A percentile compares a stretch with the other conserved stretches of the same genome.
These are phyloP conservation scores for Chalaropsis ovoidea DNA, from an alignment of 2,329 filamentous ascomycete genomes.

Conservation along the genomic window DNA sequence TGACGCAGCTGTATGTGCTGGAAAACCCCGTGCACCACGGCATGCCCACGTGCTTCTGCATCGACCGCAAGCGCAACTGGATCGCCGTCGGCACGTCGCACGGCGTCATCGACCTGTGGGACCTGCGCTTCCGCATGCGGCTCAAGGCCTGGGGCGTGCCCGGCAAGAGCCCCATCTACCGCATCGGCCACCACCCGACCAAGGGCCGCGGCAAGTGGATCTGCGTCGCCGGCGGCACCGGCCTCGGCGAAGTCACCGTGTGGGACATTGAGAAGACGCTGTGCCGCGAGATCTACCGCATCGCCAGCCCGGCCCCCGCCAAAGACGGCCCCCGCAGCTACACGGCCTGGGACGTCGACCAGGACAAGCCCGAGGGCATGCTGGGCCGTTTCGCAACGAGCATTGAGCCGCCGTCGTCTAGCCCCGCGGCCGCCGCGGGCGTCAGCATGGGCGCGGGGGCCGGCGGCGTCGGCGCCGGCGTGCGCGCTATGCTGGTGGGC, in stretches of 20 bases:
- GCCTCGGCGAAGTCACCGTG: constrained; percentile 77
- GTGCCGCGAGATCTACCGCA: constrained; percentile 82
- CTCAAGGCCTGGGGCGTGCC: constrained; percentile 82
- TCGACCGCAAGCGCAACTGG: constrained; percentile 82
- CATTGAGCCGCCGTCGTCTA: constrained; percentile 44
- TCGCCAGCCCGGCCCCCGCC: constrained; percentile 29
- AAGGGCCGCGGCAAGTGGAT: constrained; percentile 74
- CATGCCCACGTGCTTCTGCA: constrained; percentile 79
- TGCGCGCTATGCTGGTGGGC: constrained; percentile 64
- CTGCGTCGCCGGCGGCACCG: constrained; percentile 79
- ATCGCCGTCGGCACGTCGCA: constrained; percentile 83
- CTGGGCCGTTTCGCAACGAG: constrained; percentile 72
- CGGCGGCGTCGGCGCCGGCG: too few species aligned
- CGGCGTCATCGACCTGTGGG: constrained; percentile 88
- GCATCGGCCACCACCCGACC: constrained; percentile 66
- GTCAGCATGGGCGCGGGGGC: too few species aligned
- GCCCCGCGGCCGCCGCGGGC: background rate
- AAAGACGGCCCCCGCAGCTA: constrained; percentile 53
- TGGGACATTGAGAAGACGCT: constrained; percentile 90
- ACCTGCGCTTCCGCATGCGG: constrained; percentile 83
- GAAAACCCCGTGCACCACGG: constrained; percentile 88
- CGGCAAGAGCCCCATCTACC: constrained; percentile 68
- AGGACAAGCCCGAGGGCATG: constrained; percentile 78
- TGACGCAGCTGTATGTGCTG: constrained; percentile 69
- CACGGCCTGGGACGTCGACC: constrained; percentile 79